Evolutionary conservation across 78 protist species (phyloP).

Genomic region (Chrysochromulina tobinii): DNA sequence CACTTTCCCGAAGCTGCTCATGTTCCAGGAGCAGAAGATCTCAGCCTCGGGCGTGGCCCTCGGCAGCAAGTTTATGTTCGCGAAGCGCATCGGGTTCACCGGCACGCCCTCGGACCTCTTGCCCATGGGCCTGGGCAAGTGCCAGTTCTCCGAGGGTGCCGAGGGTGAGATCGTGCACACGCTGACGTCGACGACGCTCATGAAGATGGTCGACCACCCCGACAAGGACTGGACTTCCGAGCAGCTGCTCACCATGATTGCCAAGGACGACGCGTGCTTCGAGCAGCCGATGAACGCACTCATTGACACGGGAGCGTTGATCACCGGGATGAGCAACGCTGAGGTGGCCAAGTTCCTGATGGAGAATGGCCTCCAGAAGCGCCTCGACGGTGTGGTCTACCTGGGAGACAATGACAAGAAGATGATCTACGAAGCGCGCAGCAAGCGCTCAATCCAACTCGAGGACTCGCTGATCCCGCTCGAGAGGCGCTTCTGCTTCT

Average conservation of each 20-base stretch:
- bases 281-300: constrained; percentile 27
- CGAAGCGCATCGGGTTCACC: constrained; percentile 56
- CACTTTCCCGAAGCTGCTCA: constrained; percentile 59
- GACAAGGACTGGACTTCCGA: background rate
- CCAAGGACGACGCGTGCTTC: background rate
- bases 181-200: background rate
- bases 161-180: constrained; percentile 47
- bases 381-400: constrained; percentile 45
- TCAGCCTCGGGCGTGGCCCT: constrained; percentile 51
- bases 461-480: constrained; percentile 28
- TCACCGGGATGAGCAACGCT: constrained; percentile 4
- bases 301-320: constrained; percentile 41
- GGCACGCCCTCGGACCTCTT: constrained; percentile 67
- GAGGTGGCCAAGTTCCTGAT: background rate
- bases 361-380: constrained; percentile 6
- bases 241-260: constrained; percentile 42
- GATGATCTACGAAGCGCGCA: constrained; percentile 17
- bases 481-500: constrained; percentile 26
- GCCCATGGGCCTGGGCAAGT: constrained; percentile 48
- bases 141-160: constrained; percentile 32
- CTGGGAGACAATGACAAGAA: constrained; percentile 26
- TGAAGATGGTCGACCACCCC: background rate
- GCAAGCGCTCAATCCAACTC: background rate
- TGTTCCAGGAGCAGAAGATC: constrained; percentile 50
- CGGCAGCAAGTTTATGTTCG: constrained; percentile 44